Evolutionary conservation across 2,329 filamentous ascomycete genomes (phyloP).

Genomic region (Colletotrichum gigasporum): DNA sequence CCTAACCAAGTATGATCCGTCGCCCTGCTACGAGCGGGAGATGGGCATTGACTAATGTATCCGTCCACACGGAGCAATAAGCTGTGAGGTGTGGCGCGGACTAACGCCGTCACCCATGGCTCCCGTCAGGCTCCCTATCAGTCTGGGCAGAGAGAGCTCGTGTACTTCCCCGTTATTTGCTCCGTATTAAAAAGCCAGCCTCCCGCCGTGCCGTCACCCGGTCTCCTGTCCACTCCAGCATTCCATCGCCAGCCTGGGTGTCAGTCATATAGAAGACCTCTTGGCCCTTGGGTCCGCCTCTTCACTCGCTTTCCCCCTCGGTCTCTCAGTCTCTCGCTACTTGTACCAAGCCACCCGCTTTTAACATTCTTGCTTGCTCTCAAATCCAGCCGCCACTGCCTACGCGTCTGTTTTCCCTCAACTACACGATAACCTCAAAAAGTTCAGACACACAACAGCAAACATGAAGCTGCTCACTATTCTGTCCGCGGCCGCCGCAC

Average conservation of each 20-base stretch:
- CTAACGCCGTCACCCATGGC: slow-evolving; percentile 21
- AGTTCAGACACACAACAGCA: neutral
- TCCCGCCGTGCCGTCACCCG: neutral
- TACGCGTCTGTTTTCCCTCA: too few species aligned
- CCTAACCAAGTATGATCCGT: neutral
- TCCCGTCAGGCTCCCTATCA: slow-evolving; percentile 13
- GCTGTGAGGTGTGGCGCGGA: slow-evolving; percentile 23
- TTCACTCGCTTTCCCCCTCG: neutral
- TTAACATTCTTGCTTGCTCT: too few species aligned
- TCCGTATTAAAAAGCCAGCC: slow-evolving; percentile 18
- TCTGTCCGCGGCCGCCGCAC: slow-evolving; percentile 35
- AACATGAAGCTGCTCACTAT: slow-evolving; percentile 39
- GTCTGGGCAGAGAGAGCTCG: neutral
- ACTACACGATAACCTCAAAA: neutral
- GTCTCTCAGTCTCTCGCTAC: neutral
- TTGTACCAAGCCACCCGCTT: neutral
- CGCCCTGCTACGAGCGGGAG: slow-evolving; percentile 4
- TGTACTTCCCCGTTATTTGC: too few species aligned
- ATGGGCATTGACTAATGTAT: slow-evolving; percentile 9
- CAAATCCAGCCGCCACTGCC: too few species aligned
- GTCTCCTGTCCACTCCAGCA: neutral
- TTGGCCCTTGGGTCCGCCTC: neutral
- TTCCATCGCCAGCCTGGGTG: slow-evolving; percentile 9
- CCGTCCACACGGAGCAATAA: neutral
- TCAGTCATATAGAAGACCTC: neutral